Evolutionary conservation across 306 rosid species (phyloP).

Genomic region (Carpinus fangiana): DNA sequence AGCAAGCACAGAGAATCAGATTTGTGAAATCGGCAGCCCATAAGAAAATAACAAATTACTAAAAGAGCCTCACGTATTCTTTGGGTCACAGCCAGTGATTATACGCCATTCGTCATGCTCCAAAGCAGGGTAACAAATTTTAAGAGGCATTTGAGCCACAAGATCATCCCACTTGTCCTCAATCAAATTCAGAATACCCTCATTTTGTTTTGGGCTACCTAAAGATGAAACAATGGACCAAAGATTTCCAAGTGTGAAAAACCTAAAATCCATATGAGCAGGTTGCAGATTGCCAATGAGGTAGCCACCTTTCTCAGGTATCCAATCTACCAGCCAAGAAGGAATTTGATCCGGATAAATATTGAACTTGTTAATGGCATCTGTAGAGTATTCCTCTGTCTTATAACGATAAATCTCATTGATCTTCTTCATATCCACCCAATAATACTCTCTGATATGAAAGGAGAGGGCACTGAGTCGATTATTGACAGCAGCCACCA

Average conservation of each 20-base stretch:
- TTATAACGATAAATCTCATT: conserved; percentile 93
- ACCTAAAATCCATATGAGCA: conserved; percentile 96
- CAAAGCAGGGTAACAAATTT: conserved; percentile 86
- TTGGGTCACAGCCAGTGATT: conserved; percentile 91
- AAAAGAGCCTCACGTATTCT: conserved; percentile 70
- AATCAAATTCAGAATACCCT: conserved; percentile 68
- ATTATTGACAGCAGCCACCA: conserved; percentile 75
- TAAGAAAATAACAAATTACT: conserved; percentile 1
- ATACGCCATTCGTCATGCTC: conserved; percentile 90
- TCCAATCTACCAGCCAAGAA: conserved; percentile 91
- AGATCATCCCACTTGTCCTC: conserved; percentile 95
- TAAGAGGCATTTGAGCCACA: conserved; percentile 80
- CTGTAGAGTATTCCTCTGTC: conserved; percentile 88
- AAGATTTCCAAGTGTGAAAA: conserved; percentile 87
- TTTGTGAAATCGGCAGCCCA: conserved; percentile 3
- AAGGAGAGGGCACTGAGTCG: conserved; percentile 91
- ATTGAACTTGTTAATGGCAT: conserved; percentile 92
- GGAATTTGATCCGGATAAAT: conserved; percentile 98
- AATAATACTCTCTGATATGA: conserved; percentile 88
- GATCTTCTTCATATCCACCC: conserved; percentile 82
- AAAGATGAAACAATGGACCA: conserved; percentile 87
- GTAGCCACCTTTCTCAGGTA: conserved; percentile 87
- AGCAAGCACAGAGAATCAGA: conserved; percentile 28
- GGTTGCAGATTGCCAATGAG: conserved; percentile 91
- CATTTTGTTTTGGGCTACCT: conserved; percentile 67